These are phyloP conservation scores for Syzygium syzygioides DNA, from an alignment of 441 rosid genomes.

Conservation along the genomic window DNA sequence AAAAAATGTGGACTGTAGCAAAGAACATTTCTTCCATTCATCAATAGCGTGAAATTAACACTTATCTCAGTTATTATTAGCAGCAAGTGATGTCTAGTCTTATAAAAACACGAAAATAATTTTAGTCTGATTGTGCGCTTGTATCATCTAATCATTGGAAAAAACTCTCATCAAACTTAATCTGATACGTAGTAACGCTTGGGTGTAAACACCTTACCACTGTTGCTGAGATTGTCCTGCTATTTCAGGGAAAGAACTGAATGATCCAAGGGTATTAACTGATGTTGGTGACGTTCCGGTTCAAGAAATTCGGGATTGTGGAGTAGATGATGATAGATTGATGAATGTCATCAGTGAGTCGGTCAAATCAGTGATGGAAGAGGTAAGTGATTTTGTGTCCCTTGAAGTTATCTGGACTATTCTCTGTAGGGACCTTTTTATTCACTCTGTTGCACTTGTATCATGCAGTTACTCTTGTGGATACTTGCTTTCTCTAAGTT, in stretches of 20 bases:
- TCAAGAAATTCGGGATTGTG: conserved; percentile 97
- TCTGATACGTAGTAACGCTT: background rate
- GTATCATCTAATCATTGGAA: background rate
- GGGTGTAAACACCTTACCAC: background rate
- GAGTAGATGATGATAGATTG: conserved; percentile 85
- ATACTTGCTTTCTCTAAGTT: background rate
- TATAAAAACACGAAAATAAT: background rate
- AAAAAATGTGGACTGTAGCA: background rate
- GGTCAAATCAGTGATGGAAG: conserved; percentile 89
- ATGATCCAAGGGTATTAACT: conserved; percentile 84
- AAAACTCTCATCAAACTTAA: background rate
- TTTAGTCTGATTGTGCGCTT: background rate
- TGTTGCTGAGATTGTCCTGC: background rate
- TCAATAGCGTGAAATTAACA: background rate
- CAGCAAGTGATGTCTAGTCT: background rate
- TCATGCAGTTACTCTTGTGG: background rate
- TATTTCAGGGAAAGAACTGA: conserved; percentile 68
- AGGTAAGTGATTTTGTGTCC: conserved; percentile 34
- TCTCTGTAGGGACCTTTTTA: background rate
- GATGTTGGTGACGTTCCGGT: conserved; percentile 98
- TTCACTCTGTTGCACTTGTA: background rate
- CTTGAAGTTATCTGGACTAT: background rate
- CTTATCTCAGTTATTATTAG: background rate
- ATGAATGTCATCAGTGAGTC: conserved; percentile 87
- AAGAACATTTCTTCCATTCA: background rate